A percentile compares a stretch with the other conserved stretches of the same genome.
phyloP scores from a whole-genome alignment of 768 basidiomycete species.

The Mycena rosella region DNA sequence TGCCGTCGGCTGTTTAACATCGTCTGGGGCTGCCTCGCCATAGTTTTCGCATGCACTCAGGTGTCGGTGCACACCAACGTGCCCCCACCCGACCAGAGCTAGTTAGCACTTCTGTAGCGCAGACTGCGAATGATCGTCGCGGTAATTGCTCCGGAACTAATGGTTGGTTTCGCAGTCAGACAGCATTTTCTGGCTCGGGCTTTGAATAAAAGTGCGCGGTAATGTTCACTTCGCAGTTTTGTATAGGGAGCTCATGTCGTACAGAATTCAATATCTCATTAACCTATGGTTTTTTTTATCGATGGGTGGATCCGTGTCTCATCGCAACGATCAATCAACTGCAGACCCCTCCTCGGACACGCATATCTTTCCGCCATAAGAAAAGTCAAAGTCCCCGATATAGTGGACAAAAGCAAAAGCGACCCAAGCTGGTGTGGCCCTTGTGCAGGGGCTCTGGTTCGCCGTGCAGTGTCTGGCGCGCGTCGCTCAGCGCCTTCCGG shows the following conservation, averaged over 20 bases:
- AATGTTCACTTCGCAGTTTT: no score
- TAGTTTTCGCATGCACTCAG: not conserved
- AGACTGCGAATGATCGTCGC: not conserved
- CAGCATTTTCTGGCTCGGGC: not conserved
- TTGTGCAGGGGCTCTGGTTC: slow-evolving; percentile 54
- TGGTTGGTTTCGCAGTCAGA: not conserved
- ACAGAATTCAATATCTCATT: slow-evolving; percentile 2
- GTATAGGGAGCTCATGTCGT: no score
- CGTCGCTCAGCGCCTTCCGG: slow-evolving; percentile 38
- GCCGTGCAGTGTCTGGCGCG: slow-evolving; percentile 46
- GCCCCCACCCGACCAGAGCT: not conserved
- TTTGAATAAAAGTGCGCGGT: no score
- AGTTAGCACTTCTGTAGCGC: not conserved
- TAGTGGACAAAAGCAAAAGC: slow-evolving; percentile 47
- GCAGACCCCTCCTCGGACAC: slow-evolving; percentile 1
- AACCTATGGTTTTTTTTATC: slow-evolving; percentile 42
- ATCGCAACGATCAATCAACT: slow-evolving; percentile 34
- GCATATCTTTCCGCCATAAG: not conserved
- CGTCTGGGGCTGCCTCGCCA: not conserved
- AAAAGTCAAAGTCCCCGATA: slow-evolving; percentile 24
- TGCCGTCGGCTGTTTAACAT: not conserved
- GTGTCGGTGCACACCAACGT: not conserved
- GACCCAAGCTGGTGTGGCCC: slow-evolving; percentile 45
- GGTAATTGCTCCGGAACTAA: not conserved
- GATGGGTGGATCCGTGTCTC: slow-evolving; percentile 46